Percentiles rank a stretch among this genome's conserved stretches.
These are phyloP conservation scores for Escallonia herrerae DNA, from an alignment of 129 eudicot species.

Conservation along the genomic window DNA sequence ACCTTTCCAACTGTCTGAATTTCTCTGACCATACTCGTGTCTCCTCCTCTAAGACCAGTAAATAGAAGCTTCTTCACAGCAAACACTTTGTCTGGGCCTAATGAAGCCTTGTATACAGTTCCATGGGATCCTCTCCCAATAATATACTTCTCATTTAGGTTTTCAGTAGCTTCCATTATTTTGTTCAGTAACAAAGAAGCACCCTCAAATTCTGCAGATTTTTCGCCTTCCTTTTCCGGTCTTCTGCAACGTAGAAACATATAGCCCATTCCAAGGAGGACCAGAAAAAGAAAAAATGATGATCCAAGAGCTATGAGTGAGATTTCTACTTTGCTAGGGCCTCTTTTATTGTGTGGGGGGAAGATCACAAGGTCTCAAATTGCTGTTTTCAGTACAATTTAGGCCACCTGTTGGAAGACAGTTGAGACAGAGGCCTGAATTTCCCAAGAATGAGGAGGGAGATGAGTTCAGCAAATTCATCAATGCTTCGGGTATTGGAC, in stretches of 20 bases:
- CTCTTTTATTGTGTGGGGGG: constrained; percentile 22
- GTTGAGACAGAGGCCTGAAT: too few relatives aligned
- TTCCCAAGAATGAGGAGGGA: too few relatives aligned
- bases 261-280: constrained; percentile 20
- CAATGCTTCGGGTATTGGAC: too few relatives aligned
- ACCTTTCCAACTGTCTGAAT: constrained; percentile 52
- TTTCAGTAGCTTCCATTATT: constrained; percentile 41
- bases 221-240: not conserved
- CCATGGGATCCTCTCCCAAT: too few relatives aligned
- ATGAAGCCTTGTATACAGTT: constrained; percentile 45
- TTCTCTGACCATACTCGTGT: constrained; percentile 70
- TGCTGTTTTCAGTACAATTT: too few relatives aligned
- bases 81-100: constrained; percentile 49
- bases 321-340: constrained; percentile 28
- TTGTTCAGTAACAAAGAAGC: constrained; percentile 43
- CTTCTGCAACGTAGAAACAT: too few relatives aligned
- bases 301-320: constrained; percentile 39
- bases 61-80: too few relatives aligned
- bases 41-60: too few relatives aligned
- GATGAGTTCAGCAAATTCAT: too few relatives aligned
- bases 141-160: too few relatives aligned
- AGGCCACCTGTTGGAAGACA: too few relatives aligned
- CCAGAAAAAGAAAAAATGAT: constrained; percentile 20
- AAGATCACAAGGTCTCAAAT: too few relatives aligned
- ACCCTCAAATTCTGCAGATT: not conserved